Base-by-base conservation (phyloP, 192 early-diverging fungal genomes). In the Lunasporangiospora selenospora region DNA sequence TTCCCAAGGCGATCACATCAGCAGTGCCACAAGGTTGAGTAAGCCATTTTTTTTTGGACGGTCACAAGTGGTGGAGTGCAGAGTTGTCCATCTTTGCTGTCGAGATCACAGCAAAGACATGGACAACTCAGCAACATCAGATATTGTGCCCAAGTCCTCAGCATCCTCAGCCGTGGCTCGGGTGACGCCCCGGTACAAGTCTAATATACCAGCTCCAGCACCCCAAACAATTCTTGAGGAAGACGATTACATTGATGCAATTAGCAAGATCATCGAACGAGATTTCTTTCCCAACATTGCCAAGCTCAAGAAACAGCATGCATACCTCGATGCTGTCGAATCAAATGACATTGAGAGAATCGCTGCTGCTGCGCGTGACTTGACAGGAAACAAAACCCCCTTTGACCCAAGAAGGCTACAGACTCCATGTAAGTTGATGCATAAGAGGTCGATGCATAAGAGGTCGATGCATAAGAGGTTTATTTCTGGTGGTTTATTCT, bases 221-320 rank as follows among this genome's bases (percentile, higher is more conserved):
- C 67, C 67, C 10, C 76, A 65, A 55, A 58, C 48, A 16, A 61
- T 89, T 37, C 77, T 94, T 1, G 92, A 93, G 43, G 93, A 95
- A 67, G 93, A 95, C 45, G 81, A 77, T 31, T 93, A 95, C 62
- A 85, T 90, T 15, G 84, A 87, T 8, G 85, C 85, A 11, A 79
- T 95, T 32, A 85, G 83, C 45, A 78, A 83, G 31, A 93, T 95
- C 52, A 93, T 95, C 57, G 82, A 93, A 55, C 67, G 92, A 10
- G 93, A 95, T 62, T 95, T 91, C 56, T 95, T 91, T 47, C 93
- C 93, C 5, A 71, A 88, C 44, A 75, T 93, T 18, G 79, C 85
- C 34, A 84, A 81, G 34, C 65, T 87, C n/a, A 78, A 80, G 56
- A 48, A 75, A 42, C 67, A 90, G 56, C 67, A 81, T 56, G 73